Evolutionary conservation across 306 rosid species (phyloP).

Genomic region (Fragaria iinumae): DNA sequence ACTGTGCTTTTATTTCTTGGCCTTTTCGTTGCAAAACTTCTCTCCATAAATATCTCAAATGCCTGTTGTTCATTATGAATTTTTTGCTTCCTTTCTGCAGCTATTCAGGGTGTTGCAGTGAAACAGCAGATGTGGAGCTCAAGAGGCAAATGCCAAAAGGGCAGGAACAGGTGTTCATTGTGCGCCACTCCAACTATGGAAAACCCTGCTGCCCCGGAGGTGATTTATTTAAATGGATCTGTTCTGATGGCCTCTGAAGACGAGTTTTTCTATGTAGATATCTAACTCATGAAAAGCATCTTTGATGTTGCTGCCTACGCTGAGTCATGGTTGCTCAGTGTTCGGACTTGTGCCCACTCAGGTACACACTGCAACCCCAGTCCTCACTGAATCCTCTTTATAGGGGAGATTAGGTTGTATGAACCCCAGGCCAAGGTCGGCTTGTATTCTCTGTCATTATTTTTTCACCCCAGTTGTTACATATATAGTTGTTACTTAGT

Average conservation of each 20-base stretch:
- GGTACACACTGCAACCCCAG: constrained; percentile 42
- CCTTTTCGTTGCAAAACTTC: background rate
- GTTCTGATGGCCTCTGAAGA: constrained; percentile 48
- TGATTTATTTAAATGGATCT: constrained; percentile 36
- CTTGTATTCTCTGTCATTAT: constrained; percentile 46
- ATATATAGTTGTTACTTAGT: constrained; percentile 74
- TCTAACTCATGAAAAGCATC: constrained; percentile 64
- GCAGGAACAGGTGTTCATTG: constrained; percentile 11
- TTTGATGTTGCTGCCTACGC: constrained; percentile 53
- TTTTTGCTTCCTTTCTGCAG: constrained; percentile 15
- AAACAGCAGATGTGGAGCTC: constrained; percentile 11
- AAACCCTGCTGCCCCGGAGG: constrained; percentile 40
- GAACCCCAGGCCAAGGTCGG: constrained; percentile 61
- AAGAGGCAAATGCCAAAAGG: constrained; percentile 10
- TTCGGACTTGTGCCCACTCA: constrained; percentile 45
- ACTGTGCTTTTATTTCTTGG: background rate
- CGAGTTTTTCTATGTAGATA: constrained; percentile 84
- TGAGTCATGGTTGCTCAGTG: constrained; percentile 44
- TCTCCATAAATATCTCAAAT: background rate
- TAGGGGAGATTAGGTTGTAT: constrained; percentile 62
- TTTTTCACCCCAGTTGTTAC: constrained; percentile 44
- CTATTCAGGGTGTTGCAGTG: constrained; percentile 18
- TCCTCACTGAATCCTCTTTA: constrained; percentile 49
- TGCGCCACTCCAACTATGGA: constrained; percentile 29
- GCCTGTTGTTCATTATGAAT: background rate